phyloP scores from a whole-genome alignment of 2,329 filamentous ascomycete species.

The Teratosphaeriaceae sp. region DNA sequence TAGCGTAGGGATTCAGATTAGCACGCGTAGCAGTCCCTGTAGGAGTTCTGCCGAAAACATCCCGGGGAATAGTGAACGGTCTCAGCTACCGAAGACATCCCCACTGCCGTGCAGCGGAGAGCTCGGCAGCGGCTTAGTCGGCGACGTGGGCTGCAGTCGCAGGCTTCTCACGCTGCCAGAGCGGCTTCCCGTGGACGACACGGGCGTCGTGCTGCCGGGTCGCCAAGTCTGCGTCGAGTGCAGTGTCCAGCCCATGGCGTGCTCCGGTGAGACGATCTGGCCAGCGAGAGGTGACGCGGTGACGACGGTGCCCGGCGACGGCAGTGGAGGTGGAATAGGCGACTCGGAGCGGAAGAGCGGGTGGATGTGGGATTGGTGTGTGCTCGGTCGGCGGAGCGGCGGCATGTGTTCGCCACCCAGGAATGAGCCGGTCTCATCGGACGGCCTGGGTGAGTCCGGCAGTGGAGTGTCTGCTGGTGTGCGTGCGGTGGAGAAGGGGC shows the following conservation, averaged over 20 bases:
- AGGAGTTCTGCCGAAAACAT: neutral
- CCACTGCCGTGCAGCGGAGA: conserved; percentile 3
- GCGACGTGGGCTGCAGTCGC: conserved; percentile 10
- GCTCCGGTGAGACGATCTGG: conserved; percentile 45
- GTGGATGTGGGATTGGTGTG: conserved; percentile 62
- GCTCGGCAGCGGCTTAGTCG: conserved; percentile 8
- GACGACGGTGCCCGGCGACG: conserved; percentile 64
- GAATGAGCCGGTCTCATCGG: conserved; percentile 3
- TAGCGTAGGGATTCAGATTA: neutral
- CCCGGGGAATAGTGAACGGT: neutral
- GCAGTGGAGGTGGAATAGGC: conserved; percentile 56
- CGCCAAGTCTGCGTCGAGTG: conserved; percentile 13
- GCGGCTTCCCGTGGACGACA: conserved; percentile 9
- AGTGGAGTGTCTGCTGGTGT: conserved; percentile 8
- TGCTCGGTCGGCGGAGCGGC: conserved; percentile 21
- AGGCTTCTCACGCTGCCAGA: conserved; percentile 18
- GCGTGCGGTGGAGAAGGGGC: conserved; percentile 29
- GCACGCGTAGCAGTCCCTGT: neutral
- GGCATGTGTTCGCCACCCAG: neutral
- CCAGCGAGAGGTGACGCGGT: conserved; percentile 63
- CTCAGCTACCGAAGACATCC: neutral
- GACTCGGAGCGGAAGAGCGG: conserved; percentile 70
- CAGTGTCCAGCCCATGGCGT: conserved; percentile 15
- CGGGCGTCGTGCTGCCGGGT: conserved; percentile 7
- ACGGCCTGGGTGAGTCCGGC: conserved; percentile 9